Base-by-base conservation (phyloP, 192 early-diverging fungal species). In the Podila epicladia region DNA sequence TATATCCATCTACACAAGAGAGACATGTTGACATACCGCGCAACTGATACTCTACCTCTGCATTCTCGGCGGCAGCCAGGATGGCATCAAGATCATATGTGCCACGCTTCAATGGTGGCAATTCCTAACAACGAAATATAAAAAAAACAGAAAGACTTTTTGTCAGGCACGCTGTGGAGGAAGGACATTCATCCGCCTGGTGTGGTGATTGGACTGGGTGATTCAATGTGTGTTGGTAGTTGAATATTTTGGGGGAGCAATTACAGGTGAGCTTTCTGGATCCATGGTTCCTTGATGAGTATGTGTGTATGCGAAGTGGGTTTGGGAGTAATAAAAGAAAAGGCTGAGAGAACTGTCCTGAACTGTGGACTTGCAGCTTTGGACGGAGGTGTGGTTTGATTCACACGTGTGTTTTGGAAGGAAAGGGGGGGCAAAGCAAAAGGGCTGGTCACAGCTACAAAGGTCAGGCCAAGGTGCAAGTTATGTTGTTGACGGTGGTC, bases 51-150 rank as follows among this genome's bases (percentile, higher is more conserved):
- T 13, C 8, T 69, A 72, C 76, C 71, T 80, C 76, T 20, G 70
- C 70, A 35, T 72, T 58, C 37, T 64, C 76, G 11, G 76, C 76
- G 5, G 76, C 76, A 1, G 76, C 76, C 2, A 80, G 65, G 55
- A 80, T 80, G 70, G 76, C 76, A 41, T 80, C 76, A 62, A 80
- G 69, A 68, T 80, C 71, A 31, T 80, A 80, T 1, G 76, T 59
- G 60, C 76, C 76, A 38, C 76, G 65, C 62, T 72, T 72, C 61
- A 80, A 59, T 9, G 76, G 76, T 29, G 76, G 76, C 37, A 80
- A 65, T 72, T 80, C 76, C 76, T 80, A 62, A 1, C 31, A 33
- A 37, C 13, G 17, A 65, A 19, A 49, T n/a, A 4, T 29, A 65
- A 33, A 59, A 8, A 58, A 38, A 66, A 35, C 35, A 35, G 7